Conservation (phyloP, 805 yeast species). For the Suhomyces sp. region DNA sequence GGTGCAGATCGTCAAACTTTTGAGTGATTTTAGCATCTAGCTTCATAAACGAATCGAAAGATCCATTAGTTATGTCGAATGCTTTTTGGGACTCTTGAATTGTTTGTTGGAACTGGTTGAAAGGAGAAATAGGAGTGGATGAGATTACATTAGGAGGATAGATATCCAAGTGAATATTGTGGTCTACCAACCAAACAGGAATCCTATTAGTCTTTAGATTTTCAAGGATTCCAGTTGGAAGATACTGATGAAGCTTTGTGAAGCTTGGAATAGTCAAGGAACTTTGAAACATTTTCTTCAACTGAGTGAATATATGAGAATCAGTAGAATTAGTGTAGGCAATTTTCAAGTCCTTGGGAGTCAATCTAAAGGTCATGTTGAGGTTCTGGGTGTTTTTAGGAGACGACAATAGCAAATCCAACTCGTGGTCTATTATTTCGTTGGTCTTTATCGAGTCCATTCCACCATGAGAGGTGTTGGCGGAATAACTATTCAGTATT, state of each 20-base stretch:
- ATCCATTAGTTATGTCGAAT: conserved; percentile 17
- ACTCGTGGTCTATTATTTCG: conserved; percentile 28
- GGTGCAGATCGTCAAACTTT: not conserved
- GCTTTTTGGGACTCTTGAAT: not conserved
- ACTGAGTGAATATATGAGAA: conserved; percentile 4
- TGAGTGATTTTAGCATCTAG: conserved; percentile 12
- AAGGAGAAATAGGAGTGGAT: conserved; percentile 16
- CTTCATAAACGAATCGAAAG: conserved; percentile 23
- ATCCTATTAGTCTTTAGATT: conserved; percentile 4
- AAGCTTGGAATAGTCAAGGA: not conserved
- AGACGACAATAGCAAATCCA: conserved; percentile 27
- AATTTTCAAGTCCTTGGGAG: conserved; percentile 5
- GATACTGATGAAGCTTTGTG: not conserved
- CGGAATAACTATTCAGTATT: conserved; percentile 10
- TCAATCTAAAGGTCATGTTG: not conserved
- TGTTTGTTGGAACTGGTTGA: not conserved
- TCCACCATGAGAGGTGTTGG: not conserved
- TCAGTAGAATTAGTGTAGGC: conserved; percentile 1
- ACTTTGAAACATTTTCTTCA: not conserved
- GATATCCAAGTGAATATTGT: conserved; percentile 1
- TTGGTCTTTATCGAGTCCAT: conserved; percentile 20
- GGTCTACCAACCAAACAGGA: conserved; percentile 19
- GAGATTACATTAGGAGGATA: conserved; percentile 10
- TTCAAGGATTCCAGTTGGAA: conserved; percentile 2
- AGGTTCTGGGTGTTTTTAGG: conserved; percentile 13